Evolutionary conservation across 2,329 filamentous ascomycete species (phyloP).

Genomic region (Ceratocystis destructans): DNA sequence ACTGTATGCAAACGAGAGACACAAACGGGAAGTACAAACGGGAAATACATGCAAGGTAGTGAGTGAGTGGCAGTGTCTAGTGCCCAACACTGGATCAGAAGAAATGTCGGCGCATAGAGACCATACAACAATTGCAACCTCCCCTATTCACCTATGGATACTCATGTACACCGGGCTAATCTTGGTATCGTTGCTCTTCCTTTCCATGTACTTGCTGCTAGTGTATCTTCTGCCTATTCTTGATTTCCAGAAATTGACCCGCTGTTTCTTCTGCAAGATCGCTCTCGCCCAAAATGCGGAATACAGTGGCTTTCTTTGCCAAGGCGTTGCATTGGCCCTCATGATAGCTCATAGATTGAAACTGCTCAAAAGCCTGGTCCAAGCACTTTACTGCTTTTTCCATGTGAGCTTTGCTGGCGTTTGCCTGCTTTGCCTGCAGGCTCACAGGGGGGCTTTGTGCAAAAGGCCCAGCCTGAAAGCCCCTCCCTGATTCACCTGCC

Average conservation of each 20-base stretch:
- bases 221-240: neutral
- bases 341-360: slow-evolving; percentile 48
- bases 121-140: too few relatives aligned
- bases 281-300: slow-evolving; percentile 53
- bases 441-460: neutral
- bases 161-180: too few relatives aligned
- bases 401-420: slow-evolving; percentile 24
- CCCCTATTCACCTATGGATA: too few relatives aligned
- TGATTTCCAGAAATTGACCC: neutral
- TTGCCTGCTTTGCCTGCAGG: slow-evolving; percentile 26
- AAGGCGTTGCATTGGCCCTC: slow-evolving; percentile 63
- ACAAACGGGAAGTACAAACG: too few relatives aligned
- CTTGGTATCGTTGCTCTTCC: too few relatives aligned
- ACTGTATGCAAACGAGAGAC: too few relatives aligned
- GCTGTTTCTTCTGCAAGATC: slow-evolving; percentile 35
- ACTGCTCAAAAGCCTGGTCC: slow-evolving; percentile 50
- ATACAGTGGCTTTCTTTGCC: slow-evolving; percentile 68
- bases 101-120: too few relatives aligned
- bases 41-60: too few relatives aligned
- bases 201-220: too few relatives aligned
- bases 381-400: neutral
- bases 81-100: too few relatives aligned
- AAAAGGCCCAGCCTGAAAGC: neutral
- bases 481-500: slow-evolving; percentile 38
- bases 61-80: too few relatives aligned